A percentile compares a stretch with the other conserved stretches of the same genome.
Conservation (phyloP, 2,329 filamentous ascomycete genomes). For the Colletotrichum spinosum region DNA sequence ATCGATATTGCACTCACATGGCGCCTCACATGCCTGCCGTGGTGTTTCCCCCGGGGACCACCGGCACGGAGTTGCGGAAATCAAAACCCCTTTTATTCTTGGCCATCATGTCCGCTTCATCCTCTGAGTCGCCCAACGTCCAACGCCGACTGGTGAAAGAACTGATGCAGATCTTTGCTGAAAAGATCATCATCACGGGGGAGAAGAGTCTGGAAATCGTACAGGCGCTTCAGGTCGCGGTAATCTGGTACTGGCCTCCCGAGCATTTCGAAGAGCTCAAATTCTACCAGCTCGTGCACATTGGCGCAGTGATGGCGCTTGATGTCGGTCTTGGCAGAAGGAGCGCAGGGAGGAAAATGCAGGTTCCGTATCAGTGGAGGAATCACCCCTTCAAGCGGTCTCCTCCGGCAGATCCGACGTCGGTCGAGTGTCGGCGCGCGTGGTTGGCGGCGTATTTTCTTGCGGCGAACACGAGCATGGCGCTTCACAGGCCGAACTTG, state of each 20-base stretch:
- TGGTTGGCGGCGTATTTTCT: constrained; percentile 72
- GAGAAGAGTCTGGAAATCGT: constrained; percentile 87
- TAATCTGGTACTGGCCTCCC: constrained; percentile 89
- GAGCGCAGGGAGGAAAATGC: constrained; percentile 38
- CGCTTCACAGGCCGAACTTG: constrained; percentile 69
- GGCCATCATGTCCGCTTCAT: constrained; percentile 75
- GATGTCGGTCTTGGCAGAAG: constrained; percentile 81
- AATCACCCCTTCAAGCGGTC: constrained; percentile 56
- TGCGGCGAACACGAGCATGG: constrained; percentile 70
- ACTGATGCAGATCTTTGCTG: constrained; percentile 78
- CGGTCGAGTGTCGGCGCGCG: constrained; percentile 65
- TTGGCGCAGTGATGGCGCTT: constrained; percentile 83
- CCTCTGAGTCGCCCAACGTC: constrained; percentile 65
- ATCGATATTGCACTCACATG: constrained; percentile 70
- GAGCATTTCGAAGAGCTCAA: constrained; percentile 88
- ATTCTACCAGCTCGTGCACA: constrained; percentile 88
- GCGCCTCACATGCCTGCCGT: constrained; percentile 71
- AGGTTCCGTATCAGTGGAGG: constrained; percentile 48
- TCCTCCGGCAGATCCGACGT: constrained; percentile 62
- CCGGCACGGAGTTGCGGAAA: constrained; percentile 66
- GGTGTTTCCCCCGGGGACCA: constrained; percentile 66
- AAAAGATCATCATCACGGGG: constrained; percentile 78
- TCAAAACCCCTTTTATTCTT: constrained; percentile 76
- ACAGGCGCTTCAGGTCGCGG: constrained; percentile 79
- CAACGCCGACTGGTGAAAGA: constrained; percentile 76